Evolutionary conservation across 2,329 filamentous ascomycete species (phyloP).

Genomic region (Sporothrix luriei): DNA sequence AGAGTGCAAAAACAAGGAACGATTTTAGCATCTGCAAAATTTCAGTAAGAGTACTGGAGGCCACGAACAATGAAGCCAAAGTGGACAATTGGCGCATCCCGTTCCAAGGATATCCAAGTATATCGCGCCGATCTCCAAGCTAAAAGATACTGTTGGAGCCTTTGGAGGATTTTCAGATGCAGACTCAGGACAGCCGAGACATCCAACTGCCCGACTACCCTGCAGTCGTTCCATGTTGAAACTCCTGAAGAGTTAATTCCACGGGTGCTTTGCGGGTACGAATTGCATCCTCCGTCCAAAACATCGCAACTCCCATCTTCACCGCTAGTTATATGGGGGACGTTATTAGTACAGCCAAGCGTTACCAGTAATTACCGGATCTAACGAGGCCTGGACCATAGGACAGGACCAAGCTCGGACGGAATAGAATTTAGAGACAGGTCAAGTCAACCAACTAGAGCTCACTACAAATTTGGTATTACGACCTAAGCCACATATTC

Average conservation of each 20-base stretch:
- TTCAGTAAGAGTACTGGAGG: not conserved
- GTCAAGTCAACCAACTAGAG: not conserved
- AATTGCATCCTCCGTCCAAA: not conserved
- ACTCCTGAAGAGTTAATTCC: not conserved
- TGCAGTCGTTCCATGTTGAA: not conserved
- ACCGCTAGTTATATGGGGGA: constrained; percentile 19
- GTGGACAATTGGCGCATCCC: constrained; percentile 16
- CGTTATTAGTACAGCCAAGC: not conserved
- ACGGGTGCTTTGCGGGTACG: not conserved
- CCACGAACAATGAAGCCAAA: not conserved
- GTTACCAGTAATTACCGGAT: not conserved
- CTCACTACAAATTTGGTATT: not conserved
- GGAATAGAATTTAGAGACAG: not conserved
- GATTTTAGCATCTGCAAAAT: not conserved
- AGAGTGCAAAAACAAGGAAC: not conserved
- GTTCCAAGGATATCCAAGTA: constrained; percentile 4
- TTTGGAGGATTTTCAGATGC: not conserved
- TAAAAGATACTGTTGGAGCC: not conserved
- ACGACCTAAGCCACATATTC: not conserved
- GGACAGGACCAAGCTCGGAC: not conserved
- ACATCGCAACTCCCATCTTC: not conserved
- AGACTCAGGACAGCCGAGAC: constrained; percentile 11
- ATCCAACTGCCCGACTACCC: not conserved
- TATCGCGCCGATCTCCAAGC: constrained; percentile 4
- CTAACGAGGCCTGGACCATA: constrained; percentile 5